Conservation (phyloP, 805 yeast species). For the Alloascoidea hylecoeti region DNA sequence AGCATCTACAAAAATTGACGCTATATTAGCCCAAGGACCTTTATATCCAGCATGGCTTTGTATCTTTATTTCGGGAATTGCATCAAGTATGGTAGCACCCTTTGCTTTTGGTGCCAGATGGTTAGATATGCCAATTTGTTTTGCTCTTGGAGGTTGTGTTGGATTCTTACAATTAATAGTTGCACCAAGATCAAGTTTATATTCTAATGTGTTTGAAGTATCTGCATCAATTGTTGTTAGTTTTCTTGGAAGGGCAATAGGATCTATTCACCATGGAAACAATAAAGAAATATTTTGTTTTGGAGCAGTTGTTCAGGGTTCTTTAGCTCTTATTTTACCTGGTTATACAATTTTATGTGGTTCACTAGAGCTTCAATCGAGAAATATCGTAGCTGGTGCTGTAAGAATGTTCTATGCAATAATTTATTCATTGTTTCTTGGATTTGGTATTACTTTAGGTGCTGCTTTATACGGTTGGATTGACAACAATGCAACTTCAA, state of each 20-base stretch:
- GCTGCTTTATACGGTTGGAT: slow-evolving; percentile 94
- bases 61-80: slow-evolving; percentile 66
- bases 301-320: slow-evolving; percentile 81
- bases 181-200: slow-evolving; percentile 70
- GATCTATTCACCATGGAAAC: slow-evolving; percentile 49
- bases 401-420: slow-evolving; percentile 96
- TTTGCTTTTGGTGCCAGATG: slow-evolving; percentile 84
- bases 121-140: slow-evolving; percentile 76
- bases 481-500: slow-evolving; percentile 57
- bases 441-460: slow-evolving; percentile 90
- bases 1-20: slow-evolving; percentile 61
- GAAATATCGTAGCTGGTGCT: slow-evolving; percentile 85
- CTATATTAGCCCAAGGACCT: slow-evolving; percentile 43
- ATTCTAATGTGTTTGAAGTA: slow-evolving; percentile 89
- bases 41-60: slow-evolving; percentile 64
- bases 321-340: slow-evolving; percentile 81
- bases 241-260: slow-evolving; percentile 79
- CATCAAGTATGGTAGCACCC: slow-evolving; percentile 71
- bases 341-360: slow-evolving; percentile 92
- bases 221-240: slow-evolving; percentile 78
- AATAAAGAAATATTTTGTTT: slow-evolving; percentile 55
- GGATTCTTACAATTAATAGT: slow-evolving; percentile 73
- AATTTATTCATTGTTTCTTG: slow-evolving; percentile 78
- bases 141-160: slow-evolving; percentile 68
- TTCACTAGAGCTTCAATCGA: slow-evolving; percentile 77